Conservation (phyloP, 768 basidiomycete genomes). For the Auricularia cornea region DNA sequence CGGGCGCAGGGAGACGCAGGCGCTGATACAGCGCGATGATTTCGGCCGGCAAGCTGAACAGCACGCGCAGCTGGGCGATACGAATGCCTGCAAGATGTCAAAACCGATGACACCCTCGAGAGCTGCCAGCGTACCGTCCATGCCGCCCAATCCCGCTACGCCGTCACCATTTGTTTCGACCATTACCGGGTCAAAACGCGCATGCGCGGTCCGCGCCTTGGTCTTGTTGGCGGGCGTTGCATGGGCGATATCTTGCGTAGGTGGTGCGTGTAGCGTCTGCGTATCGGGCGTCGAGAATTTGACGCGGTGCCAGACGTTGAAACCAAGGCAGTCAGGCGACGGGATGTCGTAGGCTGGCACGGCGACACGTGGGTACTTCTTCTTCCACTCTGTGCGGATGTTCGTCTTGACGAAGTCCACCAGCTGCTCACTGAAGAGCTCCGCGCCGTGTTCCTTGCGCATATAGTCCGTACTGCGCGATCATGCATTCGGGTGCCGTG, state of each 20-base stretch:
- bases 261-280: neutral
- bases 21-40: neutral
- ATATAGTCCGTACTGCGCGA: neutral
- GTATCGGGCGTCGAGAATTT: neutral
- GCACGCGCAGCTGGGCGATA: neutral
- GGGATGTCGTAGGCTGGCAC: neutral
- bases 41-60: neutral
- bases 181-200: slow-evolving; percentile 30
- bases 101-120: too few species aligned
- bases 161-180: slow-evolving; percentile 8
- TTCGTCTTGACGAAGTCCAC: neutral
- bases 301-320: neutral
- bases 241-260: neutral
- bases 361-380: neutral
- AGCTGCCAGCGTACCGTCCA: neutral
- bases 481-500: neutral
- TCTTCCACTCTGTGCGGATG: neutral
- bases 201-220: too few species aligned
- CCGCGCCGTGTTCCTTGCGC: neutral
- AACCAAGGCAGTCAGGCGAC: neutral
- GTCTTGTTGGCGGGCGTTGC: slow-evolving; percentile 9
- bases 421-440: neutral
- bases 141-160: neutral
- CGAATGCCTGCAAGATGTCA: neutral
- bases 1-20: neutral